A percentile compares a stretch with the other conserved stretches of the same genome.
Evolutionary conservation across 2,329 filamentous ascomycete species (phyloP).

Genomic region (Escovopsis sp.): DNA sequence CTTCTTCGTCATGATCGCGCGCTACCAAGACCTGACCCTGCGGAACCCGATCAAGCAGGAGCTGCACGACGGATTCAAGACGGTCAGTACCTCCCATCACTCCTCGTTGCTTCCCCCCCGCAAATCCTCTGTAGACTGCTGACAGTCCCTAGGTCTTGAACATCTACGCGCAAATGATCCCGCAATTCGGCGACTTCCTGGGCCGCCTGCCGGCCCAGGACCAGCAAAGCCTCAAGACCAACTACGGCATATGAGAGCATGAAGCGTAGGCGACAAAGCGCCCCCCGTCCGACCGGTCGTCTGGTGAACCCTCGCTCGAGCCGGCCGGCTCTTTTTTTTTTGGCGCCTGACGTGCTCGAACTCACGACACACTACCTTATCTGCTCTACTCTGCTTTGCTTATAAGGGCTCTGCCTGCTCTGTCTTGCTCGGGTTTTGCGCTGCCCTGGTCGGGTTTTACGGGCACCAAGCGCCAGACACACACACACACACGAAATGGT

Average conservation of each 20-base stretch:
- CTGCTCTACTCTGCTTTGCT: too few species aligned
- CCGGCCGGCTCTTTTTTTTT: too few species aligned
- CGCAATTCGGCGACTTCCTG: conserved; percentile 42
- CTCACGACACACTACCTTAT: too few species aligned
- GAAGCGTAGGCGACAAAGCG: background rate
- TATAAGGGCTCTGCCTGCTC: too few species aligned
- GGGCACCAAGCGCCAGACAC: too few species aligned
- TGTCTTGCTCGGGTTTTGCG: too few species aligned
- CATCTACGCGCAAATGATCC: conserved; percentile 44
- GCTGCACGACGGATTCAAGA: conserved; percentile 59
- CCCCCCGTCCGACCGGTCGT: too few species aligned
- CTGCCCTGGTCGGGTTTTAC: too few species aligned
- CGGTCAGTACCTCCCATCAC: conserved; percentile 38
- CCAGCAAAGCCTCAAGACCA: conserved; percentile 31
- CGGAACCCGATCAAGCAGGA: conserved; percentile 48
- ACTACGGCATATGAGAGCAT: conserved; percentile 29
- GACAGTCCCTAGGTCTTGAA: conserved; percentile 29
- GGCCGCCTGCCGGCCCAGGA: conserved; percentile 34
- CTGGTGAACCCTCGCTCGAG: too few species aligned
- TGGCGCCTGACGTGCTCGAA: too few species aligned
- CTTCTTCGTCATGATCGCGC: conserved; percentile 74
- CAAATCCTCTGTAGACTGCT: background rate
- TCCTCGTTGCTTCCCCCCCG: background rate
- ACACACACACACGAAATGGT: too few species aligned
- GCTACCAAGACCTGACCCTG: conserved; percentile 52